Evolutionary conservation across 2,329 filamentous ascomycete genomes (phyloP).

Genomic region (Sclerotinia nivalis): DNA sequence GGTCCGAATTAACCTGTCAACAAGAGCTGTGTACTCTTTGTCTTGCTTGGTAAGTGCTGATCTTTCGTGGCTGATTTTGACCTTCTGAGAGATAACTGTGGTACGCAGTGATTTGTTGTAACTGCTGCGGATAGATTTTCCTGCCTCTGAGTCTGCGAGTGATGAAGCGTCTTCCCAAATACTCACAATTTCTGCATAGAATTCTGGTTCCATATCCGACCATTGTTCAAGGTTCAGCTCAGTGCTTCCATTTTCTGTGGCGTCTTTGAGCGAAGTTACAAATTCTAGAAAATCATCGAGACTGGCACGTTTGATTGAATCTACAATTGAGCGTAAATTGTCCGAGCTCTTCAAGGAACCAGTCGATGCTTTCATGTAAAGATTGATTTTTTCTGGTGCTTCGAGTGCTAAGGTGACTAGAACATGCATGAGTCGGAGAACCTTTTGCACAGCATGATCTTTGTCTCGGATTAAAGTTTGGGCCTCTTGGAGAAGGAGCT

Average conservation of each 20-base stretch:
- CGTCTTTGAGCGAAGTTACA: conserved; percentile 46
- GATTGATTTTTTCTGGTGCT: conserved; percentile 42
- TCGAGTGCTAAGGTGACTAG: conserved; percentile 40
- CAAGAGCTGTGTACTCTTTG: conserved; percentile 65
- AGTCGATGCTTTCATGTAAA: conserved; percentile 63
- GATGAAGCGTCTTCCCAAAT: conserved; percentile 50
- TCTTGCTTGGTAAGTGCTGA: conserved; percentile 70
- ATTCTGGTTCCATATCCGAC: conserved; percentile 36
- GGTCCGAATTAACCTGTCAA: conserved; percentile 56
- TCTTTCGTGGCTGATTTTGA: conserved; percentile 75
- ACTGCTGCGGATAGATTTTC: conserved; percentile 65
- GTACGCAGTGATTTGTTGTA: conserved; percentile 73
- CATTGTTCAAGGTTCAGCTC: conserved; percentile 36
- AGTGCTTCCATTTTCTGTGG: conserved; percentile 31
- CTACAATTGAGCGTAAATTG: conserved; percentile 48
- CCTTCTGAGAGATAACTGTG: conserved; percentile 78
- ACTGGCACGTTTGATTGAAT: conserved; percentile 59
- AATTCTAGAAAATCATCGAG: conserved; percentile 51
- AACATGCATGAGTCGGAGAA: conserved; percentile 54
- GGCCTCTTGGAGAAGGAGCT: conserved; percentile 52
- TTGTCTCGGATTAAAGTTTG: conserved; percentile 39
- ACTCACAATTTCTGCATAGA: conserved; percentile 30
- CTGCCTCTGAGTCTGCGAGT: conserved; percentile 47
- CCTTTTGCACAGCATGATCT: conserved; percentile 44
- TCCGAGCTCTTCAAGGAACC: conserved; percentile 55